Conservation (phyloP, 1,139 yeast species). For the Hemisphaericaspora lyxosophila region DNA sequence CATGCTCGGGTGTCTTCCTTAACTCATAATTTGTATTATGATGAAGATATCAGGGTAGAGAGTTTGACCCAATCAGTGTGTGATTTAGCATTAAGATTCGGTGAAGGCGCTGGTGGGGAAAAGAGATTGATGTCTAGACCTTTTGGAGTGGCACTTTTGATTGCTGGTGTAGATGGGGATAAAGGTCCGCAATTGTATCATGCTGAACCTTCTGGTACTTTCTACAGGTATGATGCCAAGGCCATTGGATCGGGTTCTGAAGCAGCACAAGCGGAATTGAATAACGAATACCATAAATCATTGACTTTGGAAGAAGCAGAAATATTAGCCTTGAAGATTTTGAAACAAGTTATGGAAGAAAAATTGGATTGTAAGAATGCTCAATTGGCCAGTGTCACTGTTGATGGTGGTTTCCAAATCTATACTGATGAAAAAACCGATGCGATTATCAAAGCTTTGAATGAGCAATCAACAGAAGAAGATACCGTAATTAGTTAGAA, state of each 20-base stretch:
- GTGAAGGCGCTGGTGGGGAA: conserved; percentile 98
- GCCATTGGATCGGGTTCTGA: conserved; percentile 99
- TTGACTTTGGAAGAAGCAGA: conserved; percentile 95
- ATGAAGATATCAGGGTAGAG: conserved; percentile 91
- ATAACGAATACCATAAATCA: conserved; percentile 93
- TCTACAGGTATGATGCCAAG: conserved; percentile 95
- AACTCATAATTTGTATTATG: conserved; percentile 85
- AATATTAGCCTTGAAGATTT: conserved; percentile 78
- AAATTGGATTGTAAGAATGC: conserved; percentile 94
- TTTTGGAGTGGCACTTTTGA: conserved; percentile 94
- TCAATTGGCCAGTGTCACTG: conserved; percentile 90
- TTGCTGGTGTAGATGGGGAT: conserved; percentile 91
- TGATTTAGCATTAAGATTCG: conserved; percentile 94
- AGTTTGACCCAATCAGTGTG: conserved; percentile 95
- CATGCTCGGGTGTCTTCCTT: conserved; percentile 94
- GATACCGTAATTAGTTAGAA: conserved; percentile 18
- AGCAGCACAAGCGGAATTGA: conserved; percentile 98
- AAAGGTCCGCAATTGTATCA: conserved; percentile 96
- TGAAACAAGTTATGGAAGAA: conserved; percentile 99
- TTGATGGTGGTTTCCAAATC: conserved; percentile 81
- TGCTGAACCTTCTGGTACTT: conserved; percentile 99
- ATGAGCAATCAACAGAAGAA: conserved; percentile 58
- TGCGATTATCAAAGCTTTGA: conserved; percentile 71
- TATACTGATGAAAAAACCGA: conserved; percentile 85
- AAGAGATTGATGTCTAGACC: conserved; percentile 98